Evolutionary conservation across 306 rosid genomes (phyloP), one percentile per base, ranked within the genome.

Genomic region (Mucuna pruriens): DNA sequence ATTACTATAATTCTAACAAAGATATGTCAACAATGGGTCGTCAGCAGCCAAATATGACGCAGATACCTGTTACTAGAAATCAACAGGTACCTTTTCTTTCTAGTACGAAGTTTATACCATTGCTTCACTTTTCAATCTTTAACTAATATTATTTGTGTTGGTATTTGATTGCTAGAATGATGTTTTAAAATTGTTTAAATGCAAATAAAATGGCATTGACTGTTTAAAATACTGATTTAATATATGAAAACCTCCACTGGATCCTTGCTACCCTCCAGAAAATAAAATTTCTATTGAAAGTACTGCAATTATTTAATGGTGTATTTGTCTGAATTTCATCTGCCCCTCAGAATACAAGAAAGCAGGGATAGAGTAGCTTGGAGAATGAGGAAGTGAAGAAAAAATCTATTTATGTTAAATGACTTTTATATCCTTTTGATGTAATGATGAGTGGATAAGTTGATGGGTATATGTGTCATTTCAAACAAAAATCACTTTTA

Each of bases 21-120:
- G 98, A 91, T 69, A 80, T 78, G 75, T 85, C 91, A 9, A 7
- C 79, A 25, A 19, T 75, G 45, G 90, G 87, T 79, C 86, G 89
- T 64, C 94, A 86, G 81, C 97, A 88, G 78, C 91, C 94, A 23
- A 88, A 88, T 91, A 86, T 90, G 82, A 80, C 97, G 93, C 88
- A 90, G 42, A 81, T 92, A 78, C 91, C 98, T 4, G 67, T 85
- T 77, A 40, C 94, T 6, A 86, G 95, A 82, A 87, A 61, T 81
- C 95, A 84, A 57, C 97, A 89, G 94, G 98, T 94, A 84, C 15
- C 17, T 46, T 45, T 54, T 38, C 8, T 75, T 39, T 1, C n/a
- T 13, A 22, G 9, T 23, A 4, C 55, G 60, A 60, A 63, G 40
- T 48, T 79, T 69, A 26, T 33, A 64, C 11, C 15, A 19, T 34